Evolutionary conservation across 1,284 basidiomycete genomes (phyloP), one percentile per base, ranked within the genome.

Genomic region (Microbotryomycetes sp.): DNA sequence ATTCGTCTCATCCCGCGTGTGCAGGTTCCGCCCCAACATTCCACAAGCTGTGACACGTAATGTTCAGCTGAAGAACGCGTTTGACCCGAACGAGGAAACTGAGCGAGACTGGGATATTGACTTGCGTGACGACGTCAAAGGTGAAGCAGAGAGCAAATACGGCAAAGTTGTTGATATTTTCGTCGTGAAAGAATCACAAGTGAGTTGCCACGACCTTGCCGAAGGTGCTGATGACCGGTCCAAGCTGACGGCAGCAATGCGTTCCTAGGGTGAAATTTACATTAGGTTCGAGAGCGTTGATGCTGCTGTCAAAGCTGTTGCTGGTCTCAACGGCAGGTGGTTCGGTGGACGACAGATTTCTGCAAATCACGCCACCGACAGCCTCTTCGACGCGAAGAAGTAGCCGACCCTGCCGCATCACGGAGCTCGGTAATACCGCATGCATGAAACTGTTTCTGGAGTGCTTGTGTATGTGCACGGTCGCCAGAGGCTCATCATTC

Each of bases 41-140:
- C 74, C 75, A 18, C 69, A 68, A 48, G 71, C 71, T 45, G 69
- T 60, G 29, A 69, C 68, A 1, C 68, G 62, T 29, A 70, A 66
- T 64, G 66, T 66, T 62, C 69, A 97, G 41, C 77, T 98, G 68
- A 89, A 86, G 76, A 91, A 98, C 72, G 97, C 97, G 90, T 98
- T 99, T 75, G 81, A 92, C 74, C 91, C 94, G 11, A 91, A 91
- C 77, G 89, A 97, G 76, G 96, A 98, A 81, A 93, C 89, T 23
- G 94, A 94, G 68, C 82, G 82, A 30, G 89, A 96, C 72, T 99
- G 94, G 96, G 91, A 97, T 74, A 87, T 84, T 64, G 96, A 97
- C 58, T 85, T 99, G 35, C 89, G 86, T 55, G 92, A 97, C 30
- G 94, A 99, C 73, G 90, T 98, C 73, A 93, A 91, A 78, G 83